Percentiles rank a stretch among this genome's conserved stretches.
Conservation (phyloP, 2,329 filamentous ascomycete genomes). For the Fusarium gaditjirri region DNA sequence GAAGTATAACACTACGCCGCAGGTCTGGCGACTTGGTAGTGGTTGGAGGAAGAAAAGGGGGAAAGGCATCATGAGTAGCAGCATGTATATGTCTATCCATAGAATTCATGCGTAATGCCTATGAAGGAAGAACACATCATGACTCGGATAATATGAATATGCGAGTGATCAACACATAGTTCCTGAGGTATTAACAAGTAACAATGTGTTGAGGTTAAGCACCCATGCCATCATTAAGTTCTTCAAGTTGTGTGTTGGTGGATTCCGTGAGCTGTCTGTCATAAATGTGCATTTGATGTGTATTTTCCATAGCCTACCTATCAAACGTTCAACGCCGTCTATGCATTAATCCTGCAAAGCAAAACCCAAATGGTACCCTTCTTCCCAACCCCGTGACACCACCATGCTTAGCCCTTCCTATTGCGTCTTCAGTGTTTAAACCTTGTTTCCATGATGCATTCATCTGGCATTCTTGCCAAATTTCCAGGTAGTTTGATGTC, state of each 20-base stretch:
- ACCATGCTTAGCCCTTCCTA: constrained; percentile 13
- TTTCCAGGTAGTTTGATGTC: constrained; percentile 2
- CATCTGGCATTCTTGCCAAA: constrained; percentile 12
- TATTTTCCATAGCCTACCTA: constrained; percentile 44
- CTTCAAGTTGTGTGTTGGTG: not conserved
- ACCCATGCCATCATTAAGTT: not conserved
- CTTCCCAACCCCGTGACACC: not conserved
- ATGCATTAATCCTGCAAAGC: constrained; percentile 45
- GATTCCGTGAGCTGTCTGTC: not conserved
- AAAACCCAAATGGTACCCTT: constrained; percentile 31
- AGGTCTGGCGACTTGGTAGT: not conserved
- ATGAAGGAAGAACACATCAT: not conserved
- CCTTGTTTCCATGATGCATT: constrained; percentile 4
- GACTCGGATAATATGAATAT: not conserved
- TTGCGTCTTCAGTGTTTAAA: constrained; percentile 17
- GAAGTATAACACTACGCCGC: not conserved
- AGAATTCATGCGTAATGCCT: constrained; percentile 13
- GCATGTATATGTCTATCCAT: constrained; percentile 15
- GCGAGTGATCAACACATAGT: not conserved
- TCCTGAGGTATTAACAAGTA: not conserved
- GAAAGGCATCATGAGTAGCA: not conserved
- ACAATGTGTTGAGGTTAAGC: not conserved
- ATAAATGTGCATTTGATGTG: constrained; percentile 29
- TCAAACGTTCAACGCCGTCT: constrained; percentile 50
- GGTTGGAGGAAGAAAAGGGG: not conserved